These are phyloP conservation scores for Myriosclerotinia duriaeana DNA, from an alignment of 2,329 filamentous ascomycete species.

Conservation along the genomic window DNA sequence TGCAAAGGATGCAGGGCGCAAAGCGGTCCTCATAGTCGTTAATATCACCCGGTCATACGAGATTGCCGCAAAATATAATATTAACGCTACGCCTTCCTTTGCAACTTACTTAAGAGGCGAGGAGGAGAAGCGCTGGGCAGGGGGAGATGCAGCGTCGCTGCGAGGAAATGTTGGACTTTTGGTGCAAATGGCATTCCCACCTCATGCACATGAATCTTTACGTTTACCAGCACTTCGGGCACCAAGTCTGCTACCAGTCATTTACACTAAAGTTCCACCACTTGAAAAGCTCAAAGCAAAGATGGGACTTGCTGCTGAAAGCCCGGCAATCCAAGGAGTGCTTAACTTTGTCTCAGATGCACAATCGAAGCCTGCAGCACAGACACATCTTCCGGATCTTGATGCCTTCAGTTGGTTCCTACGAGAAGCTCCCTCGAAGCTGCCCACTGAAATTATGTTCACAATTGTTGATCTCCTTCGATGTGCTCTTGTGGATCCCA, in stretches of 20 bases:
- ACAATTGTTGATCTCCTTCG: constrained; percentile 83
- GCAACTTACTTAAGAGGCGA: constrained; percentile 77
- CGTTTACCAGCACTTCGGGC: constrained; percentile 69
- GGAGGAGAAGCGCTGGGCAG: constrained; percentile 77
- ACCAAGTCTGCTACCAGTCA: constrained; percentile 58
- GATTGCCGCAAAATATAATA: constrained; percentile 62
- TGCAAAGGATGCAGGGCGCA: constrained; percentile 67
- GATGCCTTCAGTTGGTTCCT: constrained; percentile 63
- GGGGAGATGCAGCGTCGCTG: constrained; percentile 68
- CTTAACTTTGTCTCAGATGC: constrained; percentile 69
- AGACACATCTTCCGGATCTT: constrained; percentile 71
- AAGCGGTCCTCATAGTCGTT: constrained; percentile 75
- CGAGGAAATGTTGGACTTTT: constrained; percentile 71
- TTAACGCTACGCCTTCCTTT: constrained; percentile 84
- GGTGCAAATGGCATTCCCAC: constrained; percentile 70
- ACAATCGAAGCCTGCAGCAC: constrained; percentile 56
- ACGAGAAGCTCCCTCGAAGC: constrained; percentile 50
- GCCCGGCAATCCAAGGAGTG: constrained; percentile 62
- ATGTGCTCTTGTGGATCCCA: constrained; percentile 71
- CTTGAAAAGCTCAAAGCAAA: constrained; percentile 79
- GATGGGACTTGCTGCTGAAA: constrained; percentile 62
- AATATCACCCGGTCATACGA: constrained; percentile 69
- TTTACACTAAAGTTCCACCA: constrained; percentile 77
- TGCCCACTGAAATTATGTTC: constrained; percentile 70
- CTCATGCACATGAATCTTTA: constrained; percentile 73